Evolutionary conservation across 768 basidiomycete species (phyloP).

Genomic region (Floccularia luteovirens): DNA sequence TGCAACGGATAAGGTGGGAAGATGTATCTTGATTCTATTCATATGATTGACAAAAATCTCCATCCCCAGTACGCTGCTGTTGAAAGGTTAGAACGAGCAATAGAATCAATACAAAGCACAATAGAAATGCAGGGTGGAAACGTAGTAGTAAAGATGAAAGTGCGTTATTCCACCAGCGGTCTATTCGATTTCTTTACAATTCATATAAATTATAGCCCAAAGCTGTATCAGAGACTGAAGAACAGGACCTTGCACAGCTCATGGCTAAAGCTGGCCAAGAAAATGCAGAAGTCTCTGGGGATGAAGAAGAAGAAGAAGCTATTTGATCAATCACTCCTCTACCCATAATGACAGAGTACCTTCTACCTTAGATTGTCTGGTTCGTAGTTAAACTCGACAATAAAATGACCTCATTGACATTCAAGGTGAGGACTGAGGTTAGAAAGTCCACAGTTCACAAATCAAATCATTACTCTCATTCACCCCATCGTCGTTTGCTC

Average conservation of each 20-base stretch:
- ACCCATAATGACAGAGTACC: no score
- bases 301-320: constrained; percentile 79
- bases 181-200: constrained; percentile 1
- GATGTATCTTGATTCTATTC: not conserved
- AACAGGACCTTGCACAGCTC: constrained; percentile 92
- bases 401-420: not conserved
- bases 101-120: constrained; percentile 79
- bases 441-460: constrained; percentile 41
- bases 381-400: not conserved
- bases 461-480: constrained; percentile 25
- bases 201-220: constrained; percentile 61
- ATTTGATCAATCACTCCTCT: no score
- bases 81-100: constrained; percentile 88
- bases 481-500: constrained; percentile 2
- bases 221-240: constrained; percentile 95
- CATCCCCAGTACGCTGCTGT: constrained; percentile 68
- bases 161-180: constrained; percentile 18
- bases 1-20: constrained; percentile 84
- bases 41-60: not conserved
- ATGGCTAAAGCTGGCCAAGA: constrained; percentile 94
- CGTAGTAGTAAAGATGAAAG: constrained; percentile 96
- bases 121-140: constrained; percentile 84
- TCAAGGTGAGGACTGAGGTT: constrained; percentile 2
- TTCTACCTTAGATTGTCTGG: not conserved
- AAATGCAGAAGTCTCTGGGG: constrained; percentile 94